Evolutionary conservation across 208 protist genomes (phyloP), one percentile per base, ranked within the genome.

Genomic region (Trypanosomatidae sp.): DNA sequence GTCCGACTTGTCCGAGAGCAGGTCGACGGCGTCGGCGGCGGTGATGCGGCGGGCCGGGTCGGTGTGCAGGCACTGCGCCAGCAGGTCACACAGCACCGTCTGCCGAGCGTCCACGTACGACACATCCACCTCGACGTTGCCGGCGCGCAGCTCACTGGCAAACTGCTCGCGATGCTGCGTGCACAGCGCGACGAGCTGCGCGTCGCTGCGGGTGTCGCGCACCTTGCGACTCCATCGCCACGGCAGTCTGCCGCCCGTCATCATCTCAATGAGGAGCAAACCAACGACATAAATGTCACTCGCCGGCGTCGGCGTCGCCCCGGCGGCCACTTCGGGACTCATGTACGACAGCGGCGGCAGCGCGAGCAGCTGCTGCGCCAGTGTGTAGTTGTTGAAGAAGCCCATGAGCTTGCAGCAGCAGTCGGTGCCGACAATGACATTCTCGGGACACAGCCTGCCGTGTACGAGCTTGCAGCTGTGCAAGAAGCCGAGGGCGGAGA

Each of bases 231-330:
- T 15, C 69, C 64, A 77, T 47, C 20, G 41, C 65, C 65, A 72
- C 41, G 55, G 45, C 33, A 27, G 42, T n/a, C 11, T 35, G n/a
- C 20, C 15, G 24, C 42, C 30, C 19, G 52, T 55, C 41, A 78
- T 10, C 16, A 57, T 61, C 59, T 87, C 71, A 20, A 86, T 24
- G 15, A 77, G 20, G 19, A 58, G 33, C 1, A 86, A 55, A 0
- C 73, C 81, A 0, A 75, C 37, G 7, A 67, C 73, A 35, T 66
- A 90, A 25, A 90, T 69, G 47, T 90, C 81, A 3, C 70, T 79
- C 52, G 50, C 37, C 0, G 56, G 33, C 3, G 62, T 74, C n/a
- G 56, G 60, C 18, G 45, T 47, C 20, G 58, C 57, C 0, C 70
- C 73, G 13, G 41, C 39, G 16, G 70, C 65, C 37, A 79, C 72